Percentiles rank a stretch among this genome's conserved stretches.
phyloP scores from a whole-genome alignment of 306 rosid genomes.

The Medicago ruthenica region DNA sequence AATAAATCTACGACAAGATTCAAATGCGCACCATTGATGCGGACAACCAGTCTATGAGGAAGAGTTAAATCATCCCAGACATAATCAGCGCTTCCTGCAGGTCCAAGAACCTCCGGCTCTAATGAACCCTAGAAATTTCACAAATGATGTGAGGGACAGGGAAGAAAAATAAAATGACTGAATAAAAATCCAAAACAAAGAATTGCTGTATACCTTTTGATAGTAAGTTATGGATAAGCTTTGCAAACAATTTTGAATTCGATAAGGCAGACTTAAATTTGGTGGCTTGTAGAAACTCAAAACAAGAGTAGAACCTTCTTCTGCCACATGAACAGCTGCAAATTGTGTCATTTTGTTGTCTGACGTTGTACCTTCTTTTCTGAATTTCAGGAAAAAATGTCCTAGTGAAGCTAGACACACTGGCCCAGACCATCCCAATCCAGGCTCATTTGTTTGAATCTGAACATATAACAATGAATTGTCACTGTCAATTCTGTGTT shows the following conservation, averaged over 20 bases:
- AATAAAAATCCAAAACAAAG: constrained; percentile 23
- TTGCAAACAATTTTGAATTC: constrained; percentile 77
- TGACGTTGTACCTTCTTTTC: constrained; percentile 51
- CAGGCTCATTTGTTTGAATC: constrained; percentile 64
- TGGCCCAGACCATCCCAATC: constrained; percentile 91
- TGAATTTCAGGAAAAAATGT: constrained; percentile 87
- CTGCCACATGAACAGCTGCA: constrained; percentile 81
- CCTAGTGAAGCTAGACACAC: constrained; percentile 93
- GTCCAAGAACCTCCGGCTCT: constrained; percentile 82
- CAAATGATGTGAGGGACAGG: constrained; percentile 41
- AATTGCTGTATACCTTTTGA: constrained; percentile 73
- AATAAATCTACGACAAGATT: constrained; percentile 28
- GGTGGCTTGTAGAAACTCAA: constrained; percentile 85
- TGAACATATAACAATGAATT: constrained; percentile 67
- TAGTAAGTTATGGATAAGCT: constrained; percentile 74
- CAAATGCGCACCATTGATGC: constrained; percentile 60
- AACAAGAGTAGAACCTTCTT: constrained; percentile 87
- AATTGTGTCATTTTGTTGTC: constrained; percentile 59
- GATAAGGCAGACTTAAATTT: constrained; percentile 77
- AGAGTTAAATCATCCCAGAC: constrained; percentile 95
- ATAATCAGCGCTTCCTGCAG: constrained; percentile 68
- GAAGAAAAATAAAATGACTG: not conserved
- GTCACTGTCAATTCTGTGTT: constrained; percentile 69
- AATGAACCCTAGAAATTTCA: constrained; percentile 64
- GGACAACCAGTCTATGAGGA: constrained; percentile 76